Conservation (phyloP, 1,284 basidiomycete genomes). For the Malassezia yamatoensis region DNA sequence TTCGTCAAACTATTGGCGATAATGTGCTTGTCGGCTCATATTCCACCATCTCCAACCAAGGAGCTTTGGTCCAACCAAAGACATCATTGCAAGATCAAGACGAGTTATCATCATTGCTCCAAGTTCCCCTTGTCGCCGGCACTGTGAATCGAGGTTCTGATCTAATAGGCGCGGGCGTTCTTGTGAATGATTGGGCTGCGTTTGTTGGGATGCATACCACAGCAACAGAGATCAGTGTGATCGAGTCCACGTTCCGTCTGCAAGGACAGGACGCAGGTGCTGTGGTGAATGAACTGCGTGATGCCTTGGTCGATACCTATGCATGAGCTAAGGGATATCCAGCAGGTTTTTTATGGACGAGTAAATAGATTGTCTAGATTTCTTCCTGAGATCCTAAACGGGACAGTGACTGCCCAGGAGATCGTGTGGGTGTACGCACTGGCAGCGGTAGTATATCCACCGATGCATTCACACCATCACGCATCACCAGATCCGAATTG, state of each 20-base stretch:
- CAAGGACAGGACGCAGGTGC: constrained; percentile 28
- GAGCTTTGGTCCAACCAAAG: constrained; percentile 92
- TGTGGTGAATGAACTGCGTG: constrained; percentile 40
- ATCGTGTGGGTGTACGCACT: background rate
- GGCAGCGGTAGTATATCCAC: constrained; percentile 1
- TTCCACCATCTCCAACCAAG: constrained; percentile 87
- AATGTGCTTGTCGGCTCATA: constrained; percentile 96
- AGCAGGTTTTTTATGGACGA: background rate
- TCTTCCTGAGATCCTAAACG: background rate
- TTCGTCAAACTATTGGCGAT: constrained; percentile 85
- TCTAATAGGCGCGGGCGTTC: constrained; percentile 89
- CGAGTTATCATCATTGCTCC: constrained; percentile 84
- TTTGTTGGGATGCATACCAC: constrained; percentile 61
- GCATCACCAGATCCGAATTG: constrained; percentile 7
- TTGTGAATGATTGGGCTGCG: constrained; percentile 98
- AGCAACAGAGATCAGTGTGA: constrained; percentile 94
- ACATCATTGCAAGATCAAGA: constrained; percentile 95
- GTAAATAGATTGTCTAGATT: background rate
- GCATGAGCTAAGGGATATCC: constrained; percentile 19
- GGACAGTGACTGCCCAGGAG: background rate
- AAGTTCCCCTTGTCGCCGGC: constrained; percentile 89
- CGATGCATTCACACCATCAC: constrained; percentile 8
- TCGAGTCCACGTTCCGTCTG: constrained; percentile 79
- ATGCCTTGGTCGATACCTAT: constrained; percentile 45
- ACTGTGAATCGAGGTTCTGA: constrained; percentile 97